Conservation (phyloP, 2,329 filamentous ascomycete species). For the Diaporthe batatas region DNA sequence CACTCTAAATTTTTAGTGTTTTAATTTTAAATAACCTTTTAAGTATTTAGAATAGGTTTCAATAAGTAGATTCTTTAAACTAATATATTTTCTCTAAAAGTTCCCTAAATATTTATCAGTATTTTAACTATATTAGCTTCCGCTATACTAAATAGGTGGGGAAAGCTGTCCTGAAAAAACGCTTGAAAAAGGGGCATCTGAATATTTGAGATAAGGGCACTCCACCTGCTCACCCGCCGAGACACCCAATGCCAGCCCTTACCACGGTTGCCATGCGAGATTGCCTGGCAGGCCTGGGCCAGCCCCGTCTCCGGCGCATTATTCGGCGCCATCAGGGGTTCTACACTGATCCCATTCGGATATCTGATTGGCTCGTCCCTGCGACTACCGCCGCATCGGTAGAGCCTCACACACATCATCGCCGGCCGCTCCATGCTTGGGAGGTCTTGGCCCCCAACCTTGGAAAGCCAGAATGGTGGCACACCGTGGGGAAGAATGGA, state of each 20-base stretch:
- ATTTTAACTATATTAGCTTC: too few species aligned
- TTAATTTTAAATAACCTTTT: too few species aligned
- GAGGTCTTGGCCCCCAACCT: background rate
- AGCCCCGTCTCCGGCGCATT: constrained; percentile 25
- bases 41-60: too few species aligned
- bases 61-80: too few species aligned
- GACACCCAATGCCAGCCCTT: constrained; percentile 14
- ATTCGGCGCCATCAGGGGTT: constrained; percentile 26
- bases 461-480: background rate
- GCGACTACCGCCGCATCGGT: constrained; percentile 17
- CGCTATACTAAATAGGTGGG: too few species aligned
- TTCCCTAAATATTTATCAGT: too few species aligned
- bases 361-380: background rate
- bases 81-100: too few species aligned
- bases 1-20: too few species aligned
- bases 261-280: constrained; percentile 22
- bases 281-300: constrained; percentile 12
- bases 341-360: background rate
- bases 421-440: constrained; percentile 12
- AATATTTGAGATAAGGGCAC: too few species aligned
- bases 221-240: constrained; percentile 31
- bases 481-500: too few species aligned
- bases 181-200: too few species aligned
- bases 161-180: too few species aligned
- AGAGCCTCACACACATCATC: constrained; percentile 25